phyloP scores from a whole-genome alignment of 495 filamentous ascomycete genomes.

The Penicillium parvum region DNA sequence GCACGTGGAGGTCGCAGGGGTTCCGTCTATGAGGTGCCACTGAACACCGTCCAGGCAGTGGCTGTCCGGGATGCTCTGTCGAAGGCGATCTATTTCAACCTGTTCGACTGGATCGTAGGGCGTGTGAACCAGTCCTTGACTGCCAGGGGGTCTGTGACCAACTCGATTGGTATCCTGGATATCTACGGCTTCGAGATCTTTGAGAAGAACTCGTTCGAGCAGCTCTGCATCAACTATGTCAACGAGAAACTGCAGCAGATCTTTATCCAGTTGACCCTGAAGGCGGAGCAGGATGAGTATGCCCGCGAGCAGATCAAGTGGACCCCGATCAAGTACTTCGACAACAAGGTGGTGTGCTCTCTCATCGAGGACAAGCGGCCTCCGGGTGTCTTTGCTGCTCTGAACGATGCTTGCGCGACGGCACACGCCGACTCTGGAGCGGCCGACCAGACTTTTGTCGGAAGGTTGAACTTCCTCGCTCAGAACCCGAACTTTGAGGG shows the following conservation, averaged over 20 bases:
- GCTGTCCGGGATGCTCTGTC: conserved; percentile 91
- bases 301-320: conserved; percentile 94
- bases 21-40: conserved; percentile 83
- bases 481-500: conserved; percentile 87
- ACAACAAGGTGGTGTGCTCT: conserved; percentile 98
- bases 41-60: conserved; percentile 85
- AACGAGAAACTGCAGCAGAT: conserved; percentile 99
- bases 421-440: conserved; percentile 92
- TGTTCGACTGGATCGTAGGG: conserved; percentile 98
- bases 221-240: conserved; percentile 99
- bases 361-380: conserved; percentile 91
- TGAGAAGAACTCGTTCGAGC: conserved; percentile 98
- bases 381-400: conserved; percentile 87
- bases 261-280: conserved; percentile 96
- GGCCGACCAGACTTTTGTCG: conserved; percentile 93
- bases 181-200: conserved; percentile 99
- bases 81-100: conserved; percentile 93
- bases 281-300: conserved; percentile 98
- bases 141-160: conserved; percentile 67
- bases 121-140: conserved; percentile 86
- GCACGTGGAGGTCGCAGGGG: conserved; percentile 74
- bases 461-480: conserved; percentile 80
- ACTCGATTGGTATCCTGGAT: conserved; percentile 96
- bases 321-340: conserved; percentile 99
- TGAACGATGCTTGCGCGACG: conserved; percentile 97